Base-by-base conservation (phyloP, 192 early-diverging fungal genomes). In the Funneliformis mosseae region DNA sequence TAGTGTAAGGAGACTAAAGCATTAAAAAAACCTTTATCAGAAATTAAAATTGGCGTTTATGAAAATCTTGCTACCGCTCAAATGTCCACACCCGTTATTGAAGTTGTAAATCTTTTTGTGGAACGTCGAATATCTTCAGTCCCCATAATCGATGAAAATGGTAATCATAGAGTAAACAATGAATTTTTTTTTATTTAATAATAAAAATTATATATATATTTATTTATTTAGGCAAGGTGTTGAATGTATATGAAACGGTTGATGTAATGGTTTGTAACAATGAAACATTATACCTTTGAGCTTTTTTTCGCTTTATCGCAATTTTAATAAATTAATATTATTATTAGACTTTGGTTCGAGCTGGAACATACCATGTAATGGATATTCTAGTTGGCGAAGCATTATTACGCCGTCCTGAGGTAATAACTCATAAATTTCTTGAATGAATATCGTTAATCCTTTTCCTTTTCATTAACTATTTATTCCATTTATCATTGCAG, bases 221-320 rank as follows among this genome's bases (percentile, higher is more conserved):
- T 45, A 14, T 64, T 45, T 41, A 16, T 79, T 69, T 85, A 91
- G 94, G 91, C 50, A 83, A 90, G 16, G 96, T 98, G 42, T 79
- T 98, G 50, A 96, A 99, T 83, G 97, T 98, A 43, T 99, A 96
- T 89, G 97, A 97, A 82, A 96, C 96, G 67, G 96, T 95, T 21
- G 97, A 99, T 90, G 95, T 98, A 18, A 93, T 99, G 89, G 92
- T 98, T 87, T 74, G 86, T 38, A 9, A 55, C 0, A 16, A 18
- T n/a, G n/a, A 48, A 45, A 62, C 70, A 74, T 48, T n/a, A 39
- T 42, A 72, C 41, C 14, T 8, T 38, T n/a, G 21, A 70, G 23
- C 3, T 38, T 55, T 45, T 8, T 59, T 28, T 43, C 5, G 50
- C 33, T 28, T 8, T 59, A n/a, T n/a, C 33, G 6, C 38, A 8